Evolutionary conservation across 2,329 filamentous ascomycete species (phyloP), one percentile per base, ranked within the genome.

Genomic region (Elsinoe arachidis): DNA sequence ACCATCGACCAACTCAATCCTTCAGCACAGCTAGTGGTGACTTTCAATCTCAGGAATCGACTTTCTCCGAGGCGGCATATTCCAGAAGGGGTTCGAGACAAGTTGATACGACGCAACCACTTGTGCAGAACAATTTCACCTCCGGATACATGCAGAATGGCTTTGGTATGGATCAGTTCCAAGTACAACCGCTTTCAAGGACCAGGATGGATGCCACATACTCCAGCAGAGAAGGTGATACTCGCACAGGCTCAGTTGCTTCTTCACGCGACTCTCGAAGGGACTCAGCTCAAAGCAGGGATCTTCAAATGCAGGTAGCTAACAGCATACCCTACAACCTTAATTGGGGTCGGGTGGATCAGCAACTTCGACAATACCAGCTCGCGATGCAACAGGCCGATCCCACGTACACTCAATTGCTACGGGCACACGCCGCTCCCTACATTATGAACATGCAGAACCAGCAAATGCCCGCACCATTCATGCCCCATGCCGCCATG

Each of bases 261-360:
- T 53, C 49, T 21, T 47, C 54, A 19, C 39, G 43, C n/a, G 54
- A 56, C n/a, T 56, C 54, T 38, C 54, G 54, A 14, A 21, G 54
- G 11, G 54, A 56, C 15, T 56, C 54, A 3, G 54, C 54, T 3
- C 54, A 56, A 19, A 56, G 75, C 78, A 61, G 74, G 72, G 4
- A 69, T 74, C 56, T 72, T 69, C 26, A 30, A 9, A 30, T 30
- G 5, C 67, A 73, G 72, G 67, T 72, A n/a, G 34, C 41, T 14
- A 46, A 46, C 12, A 30, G 38, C 38, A 26, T 55, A 41, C 34
- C 57, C 17, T 41, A 39, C 2, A 47, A 72, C 74, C 68, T 76
- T 46, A 69, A 72, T n/a, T 70, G 70, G 54, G 54, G 54, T 49
- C 53, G 44, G 19, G 41, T 41, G 38, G 61, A 55, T 30, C 75